phyloP scores from a whole-genome alignment of 805 yeast genomes.

The Barnettozyma sucrosica region DNA sequence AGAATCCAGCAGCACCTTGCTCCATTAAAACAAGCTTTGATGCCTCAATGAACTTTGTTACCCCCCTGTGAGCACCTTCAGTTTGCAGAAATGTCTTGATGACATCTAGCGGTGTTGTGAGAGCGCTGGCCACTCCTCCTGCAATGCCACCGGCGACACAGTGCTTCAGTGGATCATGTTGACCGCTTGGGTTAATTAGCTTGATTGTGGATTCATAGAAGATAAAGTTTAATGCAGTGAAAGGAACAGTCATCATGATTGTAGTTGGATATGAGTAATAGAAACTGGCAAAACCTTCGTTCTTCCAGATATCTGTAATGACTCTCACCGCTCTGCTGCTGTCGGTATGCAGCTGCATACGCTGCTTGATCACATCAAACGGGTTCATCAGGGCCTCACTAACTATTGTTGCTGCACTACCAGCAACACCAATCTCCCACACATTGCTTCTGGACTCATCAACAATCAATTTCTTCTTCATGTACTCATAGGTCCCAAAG shows the following conservation, averaged over 20 bases:
- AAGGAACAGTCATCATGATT: slow-evolving; percentile 83
- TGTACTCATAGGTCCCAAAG: slow-evolving; percentile 82
- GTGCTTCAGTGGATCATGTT: slow-evolving; percentile 87
- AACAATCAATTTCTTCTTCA: slow-evolving; percentile 35
- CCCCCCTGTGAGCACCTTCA: slow-evolving; percentile 44
- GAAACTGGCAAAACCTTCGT: slow-evolving; percentile 72
- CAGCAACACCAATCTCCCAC: slow-evolving; percentile 76
- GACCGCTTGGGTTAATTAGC: slow-evolving; percentile 66
- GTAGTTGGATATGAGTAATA: slow-evolving; percentile 96
- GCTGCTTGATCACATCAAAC: slow-evolving; percentile 89
- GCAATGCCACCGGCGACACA: slow-evolving; percentile 90
- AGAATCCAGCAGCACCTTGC: slow-evolving; percentile 61
- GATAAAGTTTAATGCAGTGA: slow-evolving; percentile 90
- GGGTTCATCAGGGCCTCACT: slow-evolving; percentile 97
- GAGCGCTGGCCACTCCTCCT: slow-evolving; percentile 92
- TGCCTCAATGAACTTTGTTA: slow-evolving; percentile 63
- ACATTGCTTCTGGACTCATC: slow-evolving; percentile 57
- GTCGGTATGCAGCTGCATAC: slow-evolving; percentile 63
- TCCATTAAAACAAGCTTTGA: slow-evolving; percentile 54
- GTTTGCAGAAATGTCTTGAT: slow-evolving; percentile 90
- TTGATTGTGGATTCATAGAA: slow-evolving; percentile 79
- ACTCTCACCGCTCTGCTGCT: slow-evolving; percentile 7
- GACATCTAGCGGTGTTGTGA: slow-evolving; percentile 92
- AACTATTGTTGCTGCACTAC: slow-evolving; percentile 87
- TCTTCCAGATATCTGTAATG: slow-evolving; percentile 19